phyloP scores from a whole-genome alignment of 192 early-diverging fungal genomes.

The Gaertneriomyces semiglobifer region DNA sequence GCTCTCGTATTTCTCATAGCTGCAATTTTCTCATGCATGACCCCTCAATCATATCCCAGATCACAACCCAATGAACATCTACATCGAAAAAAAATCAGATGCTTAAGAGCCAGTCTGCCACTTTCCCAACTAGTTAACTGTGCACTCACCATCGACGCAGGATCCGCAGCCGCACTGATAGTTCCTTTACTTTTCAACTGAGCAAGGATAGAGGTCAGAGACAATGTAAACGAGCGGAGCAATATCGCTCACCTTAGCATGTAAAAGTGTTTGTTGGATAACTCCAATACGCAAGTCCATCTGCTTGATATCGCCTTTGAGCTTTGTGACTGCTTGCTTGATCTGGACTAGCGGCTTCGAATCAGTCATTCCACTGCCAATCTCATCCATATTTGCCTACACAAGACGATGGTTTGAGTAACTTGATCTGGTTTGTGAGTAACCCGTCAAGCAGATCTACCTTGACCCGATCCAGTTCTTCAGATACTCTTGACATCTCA shows the following conservation, averaged over 20 bases:
- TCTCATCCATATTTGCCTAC: constrained; percentile 54
- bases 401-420: background rate
- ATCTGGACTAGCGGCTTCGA: constrained; percentile 58
- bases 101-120: no score
- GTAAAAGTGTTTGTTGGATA: constrained; percentile 53
- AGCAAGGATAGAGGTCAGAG: background rate
- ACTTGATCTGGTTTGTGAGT: background rate
- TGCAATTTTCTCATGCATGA: no score
- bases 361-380: constrained; percentile 63
- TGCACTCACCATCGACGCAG: no score
- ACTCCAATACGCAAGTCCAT: constrained; percentile 60
- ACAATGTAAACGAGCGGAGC: background rate
- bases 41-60: no score
- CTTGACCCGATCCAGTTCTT: constrained; percentile 57
- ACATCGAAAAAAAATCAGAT: no score
- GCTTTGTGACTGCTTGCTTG: constrained; percentile 48
- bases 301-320: constrained; percentile 63
- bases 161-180: background rate
- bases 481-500: constrained; percentile 46
- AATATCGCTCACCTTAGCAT: constrained; percentile 38
- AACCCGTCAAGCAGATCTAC: constrained; percentile 18
- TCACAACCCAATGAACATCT: no score
- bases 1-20: no score
- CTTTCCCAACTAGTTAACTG: no score
- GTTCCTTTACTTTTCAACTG: constrained; percentile 15